Conservation (phyloP, 2,329 filamentous ascomycete species). For the Phyllosticta citrichinensis region DNA sequence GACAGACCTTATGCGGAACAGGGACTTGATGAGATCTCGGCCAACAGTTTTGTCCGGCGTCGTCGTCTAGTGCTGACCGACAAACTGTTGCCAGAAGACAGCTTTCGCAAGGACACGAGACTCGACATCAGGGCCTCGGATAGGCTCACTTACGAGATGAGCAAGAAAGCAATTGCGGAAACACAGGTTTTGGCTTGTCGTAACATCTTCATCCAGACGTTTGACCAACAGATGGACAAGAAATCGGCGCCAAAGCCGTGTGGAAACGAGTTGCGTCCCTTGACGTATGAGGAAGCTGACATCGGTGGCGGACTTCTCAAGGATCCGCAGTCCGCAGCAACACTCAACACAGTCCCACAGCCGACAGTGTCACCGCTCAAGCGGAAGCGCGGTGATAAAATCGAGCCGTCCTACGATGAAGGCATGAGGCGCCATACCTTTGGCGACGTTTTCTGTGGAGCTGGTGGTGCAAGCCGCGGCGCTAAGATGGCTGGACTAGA, state of each 20-base stretch:
- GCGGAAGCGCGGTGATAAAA: neutral
- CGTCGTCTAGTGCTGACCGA: neutral
- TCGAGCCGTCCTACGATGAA: neutral
- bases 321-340: neutral
- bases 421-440: constrained; percentile 44
- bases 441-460: constrained; percentile 64
- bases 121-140: neutral
- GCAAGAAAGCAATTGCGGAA: neutral
- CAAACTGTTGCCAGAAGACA: neutral
- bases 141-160: neutral
- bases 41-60: neutral
- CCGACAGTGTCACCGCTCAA: neutral
- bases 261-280: neutral
- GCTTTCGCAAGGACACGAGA: neutral
- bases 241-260: neutral
- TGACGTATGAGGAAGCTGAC: neutral
- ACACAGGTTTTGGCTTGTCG: neutral
- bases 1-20: neutral
- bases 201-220: neutral
- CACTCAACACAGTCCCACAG: neutral
- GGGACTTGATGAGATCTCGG: neutral
- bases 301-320: neutral
- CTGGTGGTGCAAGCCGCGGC: constrained; percentile 59
- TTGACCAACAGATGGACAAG: neutral
- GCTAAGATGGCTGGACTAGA: constrained; percentile 49